Conservation (phyloP, 164 flowering plant species). For the Paratinospora sagittata region DNA sequence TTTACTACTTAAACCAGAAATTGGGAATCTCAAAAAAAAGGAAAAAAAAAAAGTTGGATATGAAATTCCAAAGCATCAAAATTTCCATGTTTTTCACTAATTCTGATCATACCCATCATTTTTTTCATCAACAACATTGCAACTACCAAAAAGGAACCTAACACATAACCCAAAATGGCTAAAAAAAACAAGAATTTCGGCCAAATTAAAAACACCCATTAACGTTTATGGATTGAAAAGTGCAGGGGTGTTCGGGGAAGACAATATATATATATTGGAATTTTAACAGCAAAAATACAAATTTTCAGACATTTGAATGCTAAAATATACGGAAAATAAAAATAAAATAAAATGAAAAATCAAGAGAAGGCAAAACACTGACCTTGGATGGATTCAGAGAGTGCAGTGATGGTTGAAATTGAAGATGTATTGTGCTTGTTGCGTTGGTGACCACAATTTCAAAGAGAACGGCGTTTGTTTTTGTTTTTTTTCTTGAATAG, state of each 20-base stretch:
- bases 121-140: slow-evolving; percentile 6
- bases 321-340: slow-evolving; percentile 4
- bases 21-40: background rate
- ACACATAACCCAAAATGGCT: slow-evolving; percentile 11
- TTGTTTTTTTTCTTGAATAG: slow-evolving; percentile 18
- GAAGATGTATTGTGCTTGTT: slow-evolving; percentile 11
- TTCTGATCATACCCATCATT: slow-evolving; percentile 14
- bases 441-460: slow-evolving; percentile 16
- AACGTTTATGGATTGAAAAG: background rate
- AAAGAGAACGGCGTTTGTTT: slow-evolving; percentile 14
- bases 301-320: background rate
- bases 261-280: background rate
- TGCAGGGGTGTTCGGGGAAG: background rate
- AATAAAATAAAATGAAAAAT: background rate
- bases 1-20: slow-evolving; percentile 9
- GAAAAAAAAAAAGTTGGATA: background rate
- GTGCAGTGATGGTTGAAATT: slow-evolving; percentile 15
- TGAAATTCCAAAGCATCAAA: background rate
- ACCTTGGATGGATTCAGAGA: slow-evolving; percentile 21
- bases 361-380: background rate
- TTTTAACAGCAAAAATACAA: slow-evolving; percentile 3
- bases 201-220: slow-evolving; percentile 11
- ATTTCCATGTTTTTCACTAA: background rate
- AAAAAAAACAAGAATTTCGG: background rate
- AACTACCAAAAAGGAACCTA: slow-evolving; percentile 1